Evolutionary conservation across 495 filamentous ascomycete genomes (phyloP), one percentile per base, ranked within the genome.

Genomic region (Lasiosphaeris hirsuta): DNA sequence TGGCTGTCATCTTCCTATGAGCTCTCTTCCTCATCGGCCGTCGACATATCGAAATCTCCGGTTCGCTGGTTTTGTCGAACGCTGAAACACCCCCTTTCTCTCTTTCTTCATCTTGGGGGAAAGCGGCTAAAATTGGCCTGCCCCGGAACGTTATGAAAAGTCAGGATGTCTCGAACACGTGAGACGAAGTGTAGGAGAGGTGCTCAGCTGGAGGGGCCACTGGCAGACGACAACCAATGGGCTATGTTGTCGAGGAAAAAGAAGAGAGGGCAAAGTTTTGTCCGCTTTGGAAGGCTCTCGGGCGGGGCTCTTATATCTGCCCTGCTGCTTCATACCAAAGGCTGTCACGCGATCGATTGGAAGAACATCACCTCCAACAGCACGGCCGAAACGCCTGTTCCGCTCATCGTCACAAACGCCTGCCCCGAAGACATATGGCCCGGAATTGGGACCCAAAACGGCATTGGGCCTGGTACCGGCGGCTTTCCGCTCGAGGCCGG

Each of bases 341-440:
- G 14, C 2, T 11, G 3, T 10, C 18, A 15, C 42, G n/a, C 49
- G 34, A 9, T 11, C 10, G n/a, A 17, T 7, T 30, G 34, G 41
- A 54, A 41, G n/a, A 51, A 49, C 36, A 57, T 51, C 52, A 51
- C 57, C 11, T 39, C 54, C 4, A 7, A 38, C 18, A 54, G 41
- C 23, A 46, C 23, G 40, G 4, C 50, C 41, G 30, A 54, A 41
- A 73, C 71, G 11, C 53, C 72, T 14, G 76, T 78, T 51, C 79
- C 79, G 23, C 62, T 86, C 39, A 69, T 72, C 7, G 67, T 93
- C 55, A 82, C 79, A 52, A 93, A 91, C 71, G 75, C 74, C 49
- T 93, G 89, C 63, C 64, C 62, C 4, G 81, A 88, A 41, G 80
- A 78, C 4, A 81, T 92, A 51, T 90, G 84, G 74, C 89, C 89